Base-by-base conservation (phyloP, 192 early-diverging fungal genomes). In the Coemansia sp. region DNA sequence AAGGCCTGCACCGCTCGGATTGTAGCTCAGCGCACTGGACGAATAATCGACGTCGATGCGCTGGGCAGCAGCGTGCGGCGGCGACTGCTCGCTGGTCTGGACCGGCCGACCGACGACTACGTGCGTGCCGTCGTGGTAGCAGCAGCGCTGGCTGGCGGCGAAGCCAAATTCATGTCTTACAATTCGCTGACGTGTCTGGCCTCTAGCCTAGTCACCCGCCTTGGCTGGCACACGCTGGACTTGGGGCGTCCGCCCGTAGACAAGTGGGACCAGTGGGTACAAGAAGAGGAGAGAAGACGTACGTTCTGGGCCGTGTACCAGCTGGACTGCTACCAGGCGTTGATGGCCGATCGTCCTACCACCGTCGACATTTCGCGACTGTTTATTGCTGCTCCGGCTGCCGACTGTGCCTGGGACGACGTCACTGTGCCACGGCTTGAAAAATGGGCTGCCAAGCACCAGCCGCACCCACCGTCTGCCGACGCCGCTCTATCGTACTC, bases 301-400 rank as follows among this genome's bases (percentile, higher is more conserved):
- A 82, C 79, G n/a, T 82, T 76, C 62, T 82, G 79, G 79, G 74
- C 70, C 2, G 74, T 74, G 41, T 82, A 82, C 71, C 79, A 82
- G 74, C 48, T 74, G 15, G 79, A 82, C 65, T 71, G 79, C 74
- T 77, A 82, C 71, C 75, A 82, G 68, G 63, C 74, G 39, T 58
- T 76, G 36, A 51, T 82, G 61, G 71, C 79, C 38, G 79, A 82
- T 59, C 79, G 79, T 6, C 79, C 74, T 3, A 69, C 73, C 65
- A 82, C 74, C 22, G 70, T 82, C 61, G 74, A 70, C 68, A 41
- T 55, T 13, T 58, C 71, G 34, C 79, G 71, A 24, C 68, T 82
- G 41, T 82, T 65, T 42, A 70, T 82, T 4, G 40, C 62, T 2
- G 60, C 70, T 29, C 79, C 79, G 8, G 79, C 74, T 15, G 76